Conservation (phyloP, 805 yeast species). For the Hanseniaspora guilliermondii region DNA sequence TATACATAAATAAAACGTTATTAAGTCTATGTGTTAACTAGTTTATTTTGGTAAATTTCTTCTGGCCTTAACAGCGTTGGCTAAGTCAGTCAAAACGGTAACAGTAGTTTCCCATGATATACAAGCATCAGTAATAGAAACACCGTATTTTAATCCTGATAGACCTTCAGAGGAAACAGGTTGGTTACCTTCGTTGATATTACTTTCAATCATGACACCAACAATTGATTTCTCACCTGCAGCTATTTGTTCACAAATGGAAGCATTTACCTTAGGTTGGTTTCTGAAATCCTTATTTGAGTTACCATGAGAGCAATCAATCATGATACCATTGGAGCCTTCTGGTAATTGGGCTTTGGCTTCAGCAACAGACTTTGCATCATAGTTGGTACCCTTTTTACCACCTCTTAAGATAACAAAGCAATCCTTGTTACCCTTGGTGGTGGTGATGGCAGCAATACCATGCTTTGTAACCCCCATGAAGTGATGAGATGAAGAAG, state of each 20-base stretch:
- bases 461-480: slow-evolving; percentile 97
- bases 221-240: slow-evolving; percentile 68
- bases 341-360: slow-evolving; percentile 29
- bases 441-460: slow-evolving; percentile 88
- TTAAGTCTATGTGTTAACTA: not conserved
- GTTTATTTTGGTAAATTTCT: slow-evolving; percentile 31
- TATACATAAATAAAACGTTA: not conserved
- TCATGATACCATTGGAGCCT: slow-evolving; percentile 52
- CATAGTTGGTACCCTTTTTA: slow-evolving; percentile 85
- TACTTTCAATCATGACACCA: slow-evolving; percentile 93
- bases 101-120: slow-evolving; percentile 82
- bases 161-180: slow-evolving; percentile 65
- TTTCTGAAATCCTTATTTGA: slow-evolving; percentile 86
- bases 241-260: slow-evolving; percentile 70
- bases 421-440: slow-evolving; percentile 89
- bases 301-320: slow-evolving; percentile 97
- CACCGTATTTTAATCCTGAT: slow-evolving; percentile 70
- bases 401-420: slow-evolving; percentile 95
- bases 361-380: slow-evolving; percentile 41
- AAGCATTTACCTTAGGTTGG: slow-evolving; percentile 83
- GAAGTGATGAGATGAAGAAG: slow-evolving; percentile 85
- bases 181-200: slow-evolving; percentile 86
- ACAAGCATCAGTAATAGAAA: slow-evolving; percentile 96
- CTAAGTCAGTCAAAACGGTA: slow-evolving; percentile 52
- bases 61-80: slow-evolving; percentile 71